phyloP scores from a whole-genome alignment of 495 filamentous ascomycete genomes.

The Penicillium maclennaniae region DNA sequence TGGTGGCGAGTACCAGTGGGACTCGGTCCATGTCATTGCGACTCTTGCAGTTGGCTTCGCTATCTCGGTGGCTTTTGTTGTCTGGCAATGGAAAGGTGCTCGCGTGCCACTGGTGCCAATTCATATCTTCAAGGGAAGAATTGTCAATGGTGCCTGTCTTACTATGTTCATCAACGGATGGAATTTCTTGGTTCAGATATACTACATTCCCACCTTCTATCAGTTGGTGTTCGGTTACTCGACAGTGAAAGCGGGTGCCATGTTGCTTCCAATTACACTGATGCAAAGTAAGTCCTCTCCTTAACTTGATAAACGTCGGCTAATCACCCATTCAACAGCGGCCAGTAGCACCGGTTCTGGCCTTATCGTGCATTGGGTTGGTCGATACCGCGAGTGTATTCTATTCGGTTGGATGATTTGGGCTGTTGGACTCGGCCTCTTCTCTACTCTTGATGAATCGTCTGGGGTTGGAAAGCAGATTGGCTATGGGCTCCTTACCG shows the following conservation, averaged over 20 bases:
- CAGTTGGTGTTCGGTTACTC: slow-evolving; percentile 53
- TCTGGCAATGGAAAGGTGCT: slow-evolving; percentile 48
- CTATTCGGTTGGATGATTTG: slow-evolving; percentile 50
- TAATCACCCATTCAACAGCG: slow-evolving; percentile 19
- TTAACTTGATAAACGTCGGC: background rate
- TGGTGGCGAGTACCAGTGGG: slow-evolving; percentile 49
- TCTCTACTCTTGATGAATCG: slow-evolving; percentile 48
- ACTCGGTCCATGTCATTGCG: slow-evolving; percentile 44
- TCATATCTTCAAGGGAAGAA: slow-evolving; percentile 47
- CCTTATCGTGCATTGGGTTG: slow-evolving; percentile 48
- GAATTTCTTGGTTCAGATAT: slow-evolving; percentile 52
- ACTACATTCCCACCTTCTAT: slow-evolving; percentile 55
- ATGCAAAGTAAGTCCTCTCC: slow-evolving; percentile 39
- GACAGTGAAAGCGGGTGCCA: slow-evolving; percentile 46
- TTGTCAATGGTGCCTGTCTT: slow-evolving; percentile 49
- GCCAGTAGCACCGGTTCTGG: slow-evolving; percentile 49
- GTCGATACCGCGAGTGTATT: slow-evolving; percentile 52
- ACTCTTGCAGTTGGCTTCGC: slow-evolving; percentile 45
- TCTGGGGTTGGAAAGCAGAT: slow-evolving; percentile 51
- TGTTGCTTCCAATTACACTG: slow-evolving; percentile 51
- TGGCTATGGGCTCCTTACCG: slow-evolving; percentile 49
- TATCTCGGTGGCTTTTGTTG: slow-evolving; percentile 41
- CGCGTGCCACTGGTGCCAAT: slow-evolving; percentile 32
- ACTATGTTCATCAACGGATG: slow-evolving; percentile 56
- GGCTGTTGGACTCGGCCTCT: slow-evolving; percentile 50